Percentiles rank a stretch among this genome's conserved stretches.
phyloP scores from a whole-genome alignment of 176 grass and related monocot genomes.

The Thinopyrum elongatum region DNA sequence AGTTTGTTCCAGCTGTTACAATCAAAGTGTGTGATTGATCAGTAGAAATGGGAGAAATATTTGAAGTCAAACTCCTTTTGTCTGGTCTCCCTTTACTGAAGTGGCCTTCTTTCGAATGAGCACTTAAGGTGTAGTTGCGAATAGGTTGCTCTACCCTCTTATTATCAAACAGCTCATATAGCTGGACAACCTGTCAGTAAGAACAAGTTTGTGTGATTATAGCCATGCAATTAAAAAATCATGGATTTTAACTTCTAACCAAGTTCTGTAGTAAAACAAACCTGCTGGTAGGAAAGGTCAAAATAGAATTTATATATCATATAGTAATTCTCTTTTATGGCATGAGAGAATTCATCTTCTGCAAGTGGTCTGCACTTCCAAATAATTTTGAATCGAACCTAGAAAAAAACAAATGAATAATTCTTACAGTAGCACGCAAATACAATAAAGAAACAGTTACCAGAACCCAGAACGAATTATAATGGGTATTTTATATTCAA shows the following conservation, averaged over 20 bases:
- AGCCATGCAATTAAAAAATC: not conserved
- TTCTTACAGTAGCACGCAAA: not conserved
- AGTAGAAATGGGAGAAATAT: slow-evolving; percentile 5
- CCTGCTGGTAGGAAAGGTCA: slow-evolving; percentile 59
- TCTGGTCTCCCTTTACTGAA: not conserved
- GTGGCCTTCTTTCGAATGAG: slow-evolving; percentile 1
- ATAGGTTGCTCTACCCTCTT: slow-evolving; percentile 25
- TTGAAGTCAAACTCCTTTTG: slow-evolving; percentile 21
- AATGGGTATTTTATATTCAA: not conserved
- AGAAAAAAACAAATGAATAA: slow-evolving; percentile 12
- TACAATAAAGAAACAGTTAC: not conserved
- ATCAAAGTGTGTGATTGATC: not conserved
- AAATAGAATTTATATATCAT: slow-evolving; percentile 50
- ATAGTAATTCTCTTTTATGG: slow-evolving; percentile 63
- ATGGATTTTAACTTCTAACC: slow-evolving; percentile 5
- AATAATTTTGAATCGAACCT: slow-evolving; percentile 59
- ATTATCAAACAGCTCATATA: slow-evolving; percentile 37
- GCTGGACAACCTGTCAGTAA: slow-evolving; percentile 33
- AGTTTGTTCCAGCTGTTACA: slow-evolving; percentile 24
- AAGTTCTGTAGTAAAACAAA: slow-evolving; percentile 27
- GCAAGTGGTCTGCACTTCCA: slow-evolving; percentile 58
- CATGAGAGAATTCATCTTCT: slow-evolving; percentile 53
- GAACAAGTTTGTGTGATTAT: not conserved
- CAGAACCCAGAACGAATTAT: not conserved
- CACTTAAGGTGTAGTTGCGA: not conserved